These are phyloP conservation scores for Tripidium arundinaceum DNA, from an alignment of 202 grass and related monocot genomes.

Conservation along the genomic window DNA sequence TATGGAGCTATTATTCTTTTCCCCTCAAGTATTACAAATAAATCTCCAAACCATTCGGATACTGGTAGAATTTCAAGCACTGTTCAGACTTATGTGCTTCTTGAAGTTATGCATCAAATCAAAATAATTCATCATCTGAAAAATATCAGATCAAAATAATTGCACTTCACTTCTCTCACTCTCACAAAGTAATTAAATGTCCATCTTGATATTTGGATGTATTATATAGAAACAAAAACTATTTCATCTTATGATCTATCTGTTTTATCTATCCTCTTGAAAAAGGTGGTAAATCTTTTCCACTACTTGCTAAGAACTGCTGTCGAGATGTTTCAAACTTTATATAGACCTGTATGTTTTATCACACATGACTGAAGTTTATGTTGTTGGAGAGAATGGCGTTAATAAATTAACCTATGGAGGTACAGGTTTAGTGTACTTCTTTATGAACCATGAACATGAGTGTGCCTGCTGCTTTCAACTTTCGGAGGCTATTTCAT, in stretches of 20 bases:
- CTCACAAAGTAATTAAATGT: background rate
- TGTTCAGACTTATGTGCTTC: background rate
- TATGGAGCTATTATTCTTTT: background rate
- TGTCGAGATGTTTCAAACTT: background rate
- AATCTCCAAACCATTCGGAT: background rate
- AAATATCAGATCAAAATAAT: background rate
- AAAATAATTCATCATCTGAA: background rate
- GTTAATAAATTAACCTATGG: background rate
- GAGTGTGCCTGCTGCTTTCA: background rate
- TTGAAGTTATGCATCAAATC: background rate
- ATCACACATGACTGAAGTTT: background rate
- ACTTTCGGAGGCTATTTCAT: background rate
- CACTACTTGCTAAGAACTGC: background rate
- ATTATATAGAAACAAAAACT: background rate
- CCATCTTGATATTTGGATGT: constrained; percentile 3
- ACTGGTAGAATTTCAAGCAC: background rate
- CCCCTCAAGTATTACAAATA: background rate
- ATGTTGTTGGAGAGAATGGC: background rate
- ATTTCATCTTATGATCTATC: background rate
- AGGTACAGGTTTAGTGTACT: background rate
- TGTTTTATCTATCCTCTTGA: background rate
- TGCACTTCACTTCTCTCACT: background rate
- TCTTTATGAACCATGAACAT: background rate
- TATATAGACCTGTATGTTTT: background rate
- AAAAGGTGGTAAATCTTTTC: background rate